phyloP scores from a whole-genome alignment of 2,329 filamentous ascomycete genomes.

The Xylariaceae sp. region DNA sequence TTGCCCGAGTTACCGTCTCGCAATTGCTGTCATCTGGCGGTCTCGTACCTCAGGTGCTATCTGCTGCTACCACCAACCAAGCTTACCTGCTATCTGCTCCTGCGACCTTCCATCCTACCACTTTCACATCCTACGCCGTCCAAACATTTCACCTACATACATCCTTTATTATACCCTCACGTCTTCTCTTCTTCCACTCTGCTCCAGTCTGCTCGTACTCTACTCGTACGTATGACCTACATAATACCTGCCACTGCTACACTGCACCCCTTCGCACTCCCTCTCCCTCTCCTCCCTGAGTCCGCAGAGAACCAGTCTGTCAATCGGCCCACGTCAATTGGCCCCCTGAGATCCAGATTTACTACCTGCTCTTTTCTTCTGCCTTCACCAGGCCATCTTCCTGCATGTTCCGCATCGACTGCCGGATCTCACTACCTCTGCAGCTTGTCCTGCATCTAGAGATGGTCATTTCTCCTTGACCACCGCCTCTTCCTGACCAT shows the following conservation, averaged over 20 bases:
- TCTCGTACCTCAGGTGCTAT: neutral
- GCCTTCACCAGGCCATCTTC: constrained; percentile 4
- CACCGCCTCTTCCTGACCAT: neutral
- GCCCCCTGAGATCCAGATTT: constrained; percentile 4
- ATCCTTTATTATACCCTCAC: too few species aligned
- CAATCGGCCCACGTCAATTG: constrained; percentile 13
- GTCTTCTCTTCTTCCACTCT: neutral
- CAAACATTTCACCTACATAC: too few species aligned
- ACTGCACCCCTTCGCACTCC: neutral
- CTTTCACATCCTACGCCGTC: neutral
- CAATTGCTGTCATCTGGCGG: neutral
- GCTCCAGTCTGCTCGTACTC: neutral
- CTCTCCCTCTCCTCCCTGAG: too few species aligned
- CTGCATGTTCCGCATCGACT: constrained; percentile 15
- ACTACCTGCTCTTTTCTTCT: neutral
- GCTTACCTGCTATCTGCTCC: neutral
- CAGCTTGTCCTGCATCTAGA: constrained; percentile 11
- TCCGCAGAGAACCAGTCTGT: neutral
- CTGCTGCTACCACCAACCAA: too few species aligned
- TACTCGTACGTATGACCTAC: neutral
- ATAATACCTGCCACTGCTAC: neutral
- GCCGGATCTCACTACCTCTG: constrained; percentile 10
- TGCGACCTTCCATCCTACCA: neutral
- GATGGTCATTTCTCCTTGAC: constrained; percentile 5
- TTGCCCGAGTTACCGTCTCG: too few species aligned